Base-by-base conservation (phyloP, 495 filamentous ascomycete species). In the Aspergillus saccharolyticus region DNA sequence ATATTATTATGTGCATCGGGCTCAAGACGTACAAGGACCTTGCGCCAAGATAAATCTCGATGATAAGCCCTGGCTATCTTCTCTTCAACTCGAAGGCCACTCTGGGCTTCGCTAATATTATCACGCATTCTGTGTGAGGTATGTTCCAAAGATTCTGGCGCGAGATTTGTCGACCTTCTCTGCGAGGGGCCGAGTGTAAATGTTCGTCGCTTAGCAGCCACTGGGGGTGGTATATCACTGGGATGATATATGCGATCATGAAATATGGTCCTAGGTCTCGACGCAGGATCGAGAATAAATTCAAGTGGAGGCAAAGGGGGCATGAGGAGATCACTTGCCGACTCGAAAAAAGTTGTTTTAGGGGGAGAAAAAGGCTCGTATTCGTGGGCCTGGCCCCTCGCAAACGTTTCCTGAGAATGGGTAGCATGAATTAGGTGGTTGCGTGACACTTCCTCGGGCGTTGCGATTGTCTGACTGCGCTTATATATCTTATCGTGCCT, bases 1-100 rank as follows among this genome's bases (percentile, higher is more conserved):
- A 98, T 93, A 68, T 98, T 98, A 71, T 98, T 98, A 70, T 98
- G 94, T 2, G 94, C 94, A 77, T 98, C 94, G 1, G 94, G 94
- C 67, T 98, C 94, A 9, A 98, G 79, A 44, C 92, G 84, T 19
- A 97, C 94, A 10, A 98, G 83, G 3, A 97, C 94, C 68, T 98
- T 98, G 12, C 94, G 87, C 94, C 94, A 98, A 4, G 88, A 87
- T 18, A 98, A 74, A 60, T 87, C 88, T 7, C 83, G 81, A 67
- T 98, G 94, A 70, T 97, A 98, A 43, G 91, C 94, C 47, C 94
- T 82, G 1, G 94, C 93, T 54, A 98, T 98, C 68, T 97, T 97
- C 67, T 98, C 94, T 68, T 98, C 94, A 7, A 97, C 89, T 60
- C 86, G 88, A 81, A 98, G 89, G 44, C 81, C 77, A 51, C 74